Evolutionary conservation across 2,329 filamentous ascomycete genomes (phyloP).

Genomic region (Aspergillus tubingensis): DNA sequence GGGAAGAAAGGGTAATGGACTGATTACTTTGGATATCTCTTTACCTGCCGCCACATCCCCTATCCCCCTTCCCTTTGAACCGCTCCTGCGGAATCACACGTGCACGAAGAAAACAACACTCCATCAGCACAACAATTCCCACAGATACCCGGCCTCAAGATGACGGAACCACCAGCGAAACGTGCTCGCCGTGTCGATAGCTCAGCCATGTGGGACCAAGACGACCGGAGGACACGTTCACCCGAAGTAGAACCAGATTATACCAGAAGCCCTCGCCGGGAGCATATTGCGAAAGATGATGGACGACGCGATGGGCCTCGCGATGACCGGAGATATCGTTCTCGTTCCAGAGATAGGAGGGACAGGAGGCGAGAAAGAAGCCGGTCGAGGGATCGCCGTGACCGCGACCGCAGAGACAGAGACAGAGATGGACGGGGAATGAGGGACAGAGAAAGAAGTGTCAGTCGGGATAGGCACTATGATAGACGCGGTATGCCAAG

Average conservation of each 20-base stretch:
- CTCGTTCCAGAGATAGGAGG: constrained; percentile 41
- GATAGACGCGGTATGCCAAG: constrained; percentile 41
- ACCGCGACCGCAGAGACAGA: constrained; percentile 36
- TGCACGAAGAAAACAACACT: neutral
- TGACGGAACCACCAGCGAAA: constrained; percentile 58
- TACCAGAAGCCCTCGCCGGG: constrained; percentile 43
- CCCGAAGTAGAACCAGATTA: constrained; percentile 30
- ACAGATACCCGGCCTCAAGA: constrained; percentile 29
- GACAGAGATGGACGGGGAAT: constrained; percentile 42
- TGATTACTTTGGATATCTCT: neutral
- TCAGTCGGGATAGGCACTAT: constrained; percentile 41
- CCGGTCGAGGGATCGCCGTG: constrained; percentile 45
- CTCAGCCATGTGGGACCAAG: constrained; percentile 62
- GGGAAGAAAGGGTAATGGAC: neutral
- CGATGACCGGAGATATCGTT: constrained; percentile 45
- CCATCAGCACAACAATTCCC: neutral
- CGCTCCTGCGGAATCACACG: neutral
- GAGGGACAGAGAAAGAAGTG: constrained; percentile 43
- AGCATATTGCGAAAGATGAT: constrained; percentile 39
- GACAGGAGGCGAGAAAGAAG: constrained; percentile 47
- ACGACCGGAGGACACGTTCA: constrained; percentile 33
- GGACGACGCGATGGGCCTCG: constrained; percentile 38
- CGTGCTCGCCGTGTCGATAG: constrained; percentile 58
- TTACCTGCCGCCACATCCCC: neutral
- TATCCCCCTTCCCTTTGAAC: neutral